A percentile compares a stretch with the other conserved stretches of the same genome.
Conservation (phyloP, 2,329 filamentous ascomycete genomes). For the Dactylellina drechsleri region DNA sequence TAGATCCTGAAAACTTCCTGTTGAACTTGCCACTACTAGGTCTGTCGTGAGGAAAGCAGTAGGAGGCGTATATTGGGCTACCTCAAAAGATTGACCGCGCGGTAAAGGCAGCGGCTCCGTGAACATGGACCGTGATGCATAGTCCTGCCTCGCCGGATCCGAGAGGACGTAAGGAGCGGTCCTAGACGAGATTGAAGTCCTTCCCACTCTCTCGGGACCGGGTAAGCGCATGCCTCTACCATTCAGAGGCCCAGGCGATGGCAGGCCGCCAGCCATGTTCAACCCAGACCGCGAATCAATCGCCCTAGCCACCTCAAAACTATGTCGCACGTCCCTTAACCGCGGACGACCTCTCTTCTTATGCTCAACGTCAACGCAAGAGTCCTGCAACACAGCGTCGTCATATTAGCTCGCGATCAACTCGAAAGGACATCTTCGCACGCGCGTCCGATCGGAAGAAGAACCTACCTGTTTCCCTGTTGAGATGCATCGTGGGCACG, state of each 20-base stretch:
- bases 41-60: constrained; percentile 58
- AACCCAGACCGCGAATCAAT: constrained; percentile 54
- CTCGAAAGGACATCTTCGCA: neutral
- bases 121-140: constrained; percentile 46
- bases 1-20: constrained; percentile 48
- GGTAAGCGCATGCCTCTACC: constrained; percentile 53
- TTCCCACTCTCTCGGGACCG: constrained; percentile 51
- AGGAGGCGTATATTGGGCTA: constrained; percentile 49
- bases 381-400: constrained; percentile 67
- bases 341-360: constrained; percentile 84
- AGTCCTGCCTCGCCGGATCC: constrained; percentile 51
- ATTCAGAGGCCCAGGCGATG: constrained; percentile 50
- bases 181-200: constrained; percentile 54
- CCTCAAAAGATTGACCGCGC: constrained; percentile 54
- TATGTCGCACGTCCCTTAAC: constrained; percentile 74
- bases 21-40: constrained; percentile 64
- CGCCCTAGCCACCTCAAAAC: constrained; percentile 60
- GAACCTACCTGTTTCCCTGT: constrained; percentile 74
- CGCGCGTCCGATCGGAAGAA: neutral
- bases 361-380: constrained; percentile 84
- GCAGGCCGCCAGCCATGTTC: constrained; percentile 45
- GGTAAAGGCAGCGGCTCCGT: constrained; percentile 66
- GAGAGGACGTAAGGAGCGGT: constrained; percentile 51
- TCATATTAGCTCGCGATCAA: constrained; percentile 13
- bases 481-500: constrained; percentile 79